Base-by-base conservation (phyloP, 108 stramenopile genomes). In the Conticribra guillardii region DNA sequence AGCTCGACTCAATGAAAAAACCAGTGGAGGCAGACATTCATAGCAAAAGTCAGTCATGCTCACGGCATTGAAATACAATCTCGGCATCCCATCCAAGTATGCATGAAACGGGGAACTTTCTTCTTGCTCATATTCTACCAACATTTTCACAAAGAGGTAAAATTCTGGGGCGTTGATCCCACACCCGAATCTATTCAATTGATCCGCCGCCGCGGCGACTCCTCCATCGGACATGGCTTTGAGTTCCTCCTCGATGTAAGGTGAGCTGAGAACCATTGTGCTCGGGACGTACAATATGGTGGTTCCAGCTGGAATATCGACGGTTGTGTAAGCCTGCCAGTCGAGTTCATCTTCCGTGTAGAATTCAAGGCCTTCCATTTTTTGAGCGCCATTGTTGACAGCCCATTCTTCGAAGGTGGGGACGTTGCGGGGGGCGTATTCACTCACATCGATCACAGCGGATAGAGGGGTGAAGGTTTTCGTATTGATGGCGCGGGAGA, bases 1-100 rank as follows among this genome's bases (percentile, higher is more conserved):
- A 18, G 54, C 28, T 50, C 67, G 33, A 18, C 60, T 55, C 23
- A 77, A 45, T 16, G 64, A 73, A 24, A 74, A 74, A 14, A 82
- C 81, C 29, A 82, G 30, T 18, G 81, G 81, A 7, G 81, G 81
- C 23, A 82, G 28, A 45, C 81, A 82, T 47, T 82, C 81, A 31
- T 67, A 73, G 48, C 81, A 82, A 62, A 82, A 75, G 32, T 76
- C 71, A 11, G 76, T 82, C 81, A 87, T 81, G 63, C 58, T 83
- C 29, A 85, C 71, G 7, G 71, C 79, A 31, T 68, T 86, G 55
- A 61, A 73, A 55, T 82, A 90, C 18, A 60, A 33, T 18, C 76
- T 73, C 29, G 89, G 89, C 23, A 90, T 21, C 3, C 69, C 60
- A 41, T 85, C 67, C 21, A 90, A 49, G 69, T 76, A 90, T 24